These are phyloP conservation scores for Chaetomium tenue DNA, from an alignment of 495 filamentous ascomycete species.

Conservation along the genomic window DNA sequence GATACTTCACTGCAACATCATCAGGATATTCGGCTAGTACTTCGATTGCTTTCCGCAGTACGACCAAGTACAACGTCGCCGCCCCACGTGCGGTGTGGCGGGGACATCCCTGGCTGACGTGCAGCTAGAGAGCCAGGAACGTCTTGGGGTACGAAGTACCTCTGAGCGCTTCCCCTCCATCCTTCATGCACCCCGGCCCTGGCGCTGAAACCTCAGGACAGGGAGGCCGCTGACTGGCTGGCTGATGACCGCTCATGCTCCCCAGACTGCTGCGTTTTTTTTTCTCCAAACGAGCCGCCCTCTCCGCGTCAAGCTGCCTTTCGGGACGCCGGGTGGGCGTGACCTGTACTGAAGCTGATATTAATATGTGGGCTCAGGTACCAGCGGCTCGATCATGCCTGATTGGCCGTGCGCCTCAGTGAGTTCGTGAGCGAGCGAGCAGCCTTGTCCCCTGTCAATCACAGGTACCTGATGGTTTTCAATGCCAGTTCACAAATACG, in stretches of 20 bases:
- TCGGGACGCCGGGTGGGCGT: conserved; percentile 26
- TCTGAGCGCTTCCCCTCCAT: conserved; percentile 11
- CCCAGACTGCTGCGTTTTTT: conserved; percentile 21
- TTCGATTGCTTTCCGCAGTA: conserved; percentile 30
- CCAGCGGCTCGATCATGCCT: conserved; percentile 31
- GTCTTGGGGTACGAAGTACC: conserved; percentile 13
- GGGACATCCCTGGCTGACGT: conserved; percentile 29
- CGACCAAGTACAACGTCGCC: conserved; percentile 29
- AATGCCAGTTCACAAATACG: conserved; percentile 28
- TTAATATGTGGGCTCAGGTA: conserved; percentile 41
- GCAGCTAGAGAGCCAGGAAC: conserved; percentile 16
- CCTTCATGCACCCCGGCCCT: conserved; percentile 33
- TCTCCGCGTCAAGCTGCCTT: conserved; percentile 21
- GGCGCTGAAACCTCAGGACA: conserved; percentile 35
- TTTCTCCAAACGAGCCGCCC: conserved; percentile 31
- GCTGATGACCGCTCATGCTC: conserved; percentile 19
- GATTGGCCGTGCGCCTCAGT: conserved; percentile 31
- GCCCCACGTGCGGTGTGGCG: conserved; percentile 30
- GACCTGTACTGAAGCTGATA: conserved; percentile 33
- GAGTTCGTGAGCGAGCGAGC: conserved; percentile 35
- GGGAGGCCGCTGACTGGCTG: conserved; percentile 10
- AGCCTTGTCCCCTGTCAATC: conserved; percentile 29
- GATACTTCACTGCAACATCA: conserved; percentile 30
- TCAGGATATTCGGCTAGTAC: conserved; percentile 35
- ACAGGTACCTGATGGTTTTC: conserved; percentile 16